phyloP scores from a whole-genome alignment of 768 basidiomycete genomes.

The Leccinum fibrillosum region DNA sequence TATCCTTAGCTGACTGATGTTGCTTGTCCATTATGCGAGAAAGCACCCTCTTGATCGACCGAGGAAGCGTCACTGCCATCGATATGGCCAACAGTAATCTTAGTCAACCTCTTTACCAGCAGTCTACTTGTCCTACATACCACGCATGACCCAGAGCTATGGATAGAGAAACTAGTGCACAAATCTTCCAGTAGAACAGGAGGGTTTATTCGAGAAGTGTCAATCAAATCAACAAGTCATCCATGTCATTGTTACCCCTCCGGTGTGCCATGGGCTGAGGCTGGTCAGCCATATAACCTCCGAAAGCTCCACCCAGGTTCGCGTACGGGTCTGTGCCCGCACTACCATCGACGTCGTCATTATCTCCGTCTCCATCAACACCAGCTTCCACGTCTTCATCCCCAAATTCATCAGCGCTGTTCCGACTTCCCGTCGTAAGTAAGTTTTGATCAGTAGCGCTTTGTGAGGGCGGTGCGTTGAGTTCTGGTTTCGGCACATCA shows the following conservation, averaged over 20 bases:
- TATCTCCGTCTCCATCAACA: slow-evolving; percentile 39
- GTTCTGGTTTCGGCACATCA: slow-evolving; percentile 30
- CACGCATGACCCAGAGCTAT: not conserved
- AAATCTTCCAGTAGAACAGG: not conserved
- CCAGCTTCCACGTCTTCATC: slow-evolving; percentile 25
- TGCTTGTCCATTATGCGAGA: not conserved
- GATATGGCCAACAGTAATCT: not conserved
- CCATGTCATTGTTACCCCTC: slow-evolving; percentile 47
- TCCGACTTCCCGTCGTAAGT: not conserved
- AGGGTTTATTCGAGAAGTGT: not conserved
- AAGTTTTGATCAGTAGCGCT: slow-evolving; percentile 13
- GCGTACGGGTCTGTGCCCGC: slow-evolving; percentile 71
- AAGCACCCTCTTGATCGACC: not conserved
- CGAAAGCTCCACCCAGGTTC: slow-evolving; percentile 73
- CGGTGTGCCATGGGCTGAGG: slow-evolving; percentile 59
- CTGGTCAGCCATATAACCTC: slow-evolving; percentile 67
- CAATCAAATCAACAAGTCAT: slow-evolving; percentile 63
- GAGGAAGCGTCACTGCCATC: not conserved
- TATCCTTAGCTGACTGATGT: slow-evolving; percentile 25
- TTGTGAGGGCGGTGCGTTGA: slow-evolving; percentile 28
- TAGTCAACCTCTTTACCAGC: not conserved
- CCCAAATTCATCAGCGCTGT: slow-evolving; percentile 12
- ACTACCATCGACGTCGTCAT: slow-evolving; percentile 36
- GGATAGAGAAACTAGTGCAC: slow-evolving; percentile 4
- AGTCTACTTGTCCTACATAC: slow-evolving; percentile 6